These are phyloP conservation scores for Biscogniauxia sp. DNA, from an alignment of 2,329 filamentous ascomycete species.

Conservation along the genomic window DNA sequence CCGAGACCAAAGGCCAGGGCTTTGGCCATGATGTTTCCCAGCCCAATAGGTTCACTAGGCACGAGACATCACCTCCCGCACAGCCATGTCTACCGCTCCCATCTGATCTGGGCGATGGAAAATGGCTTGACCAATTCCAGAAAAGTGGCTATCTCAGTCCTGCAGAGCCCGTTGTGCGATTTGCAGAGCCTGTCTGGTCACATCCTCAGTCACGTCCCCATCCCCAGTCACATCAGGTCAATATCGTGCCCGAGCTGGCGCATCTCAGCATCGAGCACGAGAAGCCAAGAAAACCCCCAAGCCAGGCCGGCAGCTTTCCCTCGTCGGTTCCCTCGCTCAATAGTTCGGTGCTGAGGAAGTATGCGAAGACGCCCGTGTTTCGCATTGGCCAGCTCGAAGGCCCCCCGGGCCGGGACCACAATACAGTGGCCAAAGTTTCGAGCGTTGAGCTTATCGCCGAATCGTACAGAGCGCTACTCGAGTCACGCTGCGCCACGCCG, in stretches of 20 bases:
- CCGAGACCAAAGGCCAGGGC: slow-evolving; percentile 1
- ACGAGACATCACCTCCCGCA: slow-evolving; percentile 12
- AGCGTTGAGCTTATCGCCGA: slow-evolving; percentile 50
- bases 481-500: slow-evolving; percentile 37
- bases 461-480: slow-evolving; percentile 48
- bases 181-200: slow-evolving; percentile 13
- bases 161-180: slow-evolving; percentile 10
- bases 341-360: slow-evolving; percentile 38
- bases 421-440: slow-evolving; percentile 33
- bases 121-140: slow-evolving; percentile 30
- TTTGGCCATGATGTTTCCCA: slow-evolving; percentile 5
- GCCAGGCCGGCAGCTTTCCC: slow-evolving; percentile 16
- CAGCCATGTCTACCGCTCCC: slow-evolving; percentile 12
- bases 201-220: slow-evolving; percentile 19
- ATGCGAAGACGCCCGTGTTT: slow-evolving; percentile 51
- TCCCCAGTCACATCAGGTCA: slow-evolving; percentile 16
- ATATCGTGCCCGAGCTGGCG: slow-evolving; percentile 31
- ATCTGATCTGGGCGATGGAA: slow-evolving; percentile 22
- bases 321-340: slow-evolving; percentile 23
- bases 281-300: slow-evolving; percentile 18
- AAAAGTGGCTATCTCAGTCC: slow-evolving; percentile 27
- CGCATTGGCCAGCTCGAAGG: slow-evolving; percentile 49
- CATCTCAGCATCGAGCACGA: slow-evolving; percentile 35
- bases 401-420: slow-evolving; percentile 21
- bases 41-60: slow-evolving; percentile 11